phyloP scores from a whole-genome alignment of 2,329 filamentous ascomycete species.

The Penicillium decumbens region DNA sequence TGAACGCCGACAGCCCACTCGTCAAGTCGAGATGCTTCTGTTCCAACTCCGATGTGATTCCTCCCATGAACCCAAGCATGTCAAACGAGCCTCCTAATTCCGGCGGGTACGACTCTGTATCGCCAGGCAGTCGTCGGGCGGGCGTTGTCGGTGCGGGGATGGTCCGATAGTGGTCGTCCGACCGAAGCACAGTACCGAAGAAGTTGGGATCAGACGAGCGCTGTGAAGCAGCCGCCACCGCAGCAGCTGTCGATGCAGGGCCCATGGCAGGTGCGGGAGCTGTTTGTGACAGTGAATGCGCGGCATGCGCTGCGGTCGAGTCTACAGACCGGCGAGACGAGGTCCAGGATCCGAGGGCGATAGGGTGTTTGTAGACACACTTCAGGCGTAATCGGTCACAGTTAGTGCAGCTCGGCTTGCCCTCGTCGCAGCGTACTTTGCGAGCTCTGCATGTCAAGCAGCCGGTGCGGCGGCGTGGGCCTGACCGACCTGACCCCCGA shows the following conservation, averaged over 20 bases:
- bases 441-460: conserved; percentile 35
- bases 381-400: conserved; percentile 31
- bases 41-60: conserved; percentile 33
- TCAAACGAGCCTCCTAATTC: conserved; percentile 27
- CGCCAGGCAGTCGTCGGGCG: conserved; percentile 6
- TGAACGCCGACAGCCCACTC: conserved; percentile 18
- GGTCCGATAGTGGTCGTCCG: conserved; percentile 21
- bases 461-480: conserved; percentile 33
- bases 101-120: conserved; percentile 9
- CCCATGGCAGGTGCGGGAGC: conserved; percentile 12
- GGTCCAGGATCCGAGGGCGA: conserved; percentile 12
- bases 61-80: conserved; percentile 37
- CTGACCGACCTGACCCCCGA: conserved; percentile 33
- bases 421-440: conserved; percentile 36
- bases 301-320: neutral
- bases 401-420: conserved; percentile 33
- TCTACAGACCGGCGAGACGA: conserved; percentile 6
- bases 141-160: conserved; percentile 9
- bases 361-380: conserved; percentile 29
- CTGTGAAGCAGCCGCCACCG: conserved; percentile 7
- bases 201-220: conserved; percentile 25
- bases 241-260: conserved; percentile 3
- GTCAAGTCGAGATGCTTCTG: conserved; percentile 34
- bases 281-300: conserved; percentile 7
- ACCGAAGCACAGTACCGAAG: conserved; percentile 28